Base-by-base conservation (phyloP, 495 filamentous ascomycete species). In the Lichenothelia convexa region DNA sequence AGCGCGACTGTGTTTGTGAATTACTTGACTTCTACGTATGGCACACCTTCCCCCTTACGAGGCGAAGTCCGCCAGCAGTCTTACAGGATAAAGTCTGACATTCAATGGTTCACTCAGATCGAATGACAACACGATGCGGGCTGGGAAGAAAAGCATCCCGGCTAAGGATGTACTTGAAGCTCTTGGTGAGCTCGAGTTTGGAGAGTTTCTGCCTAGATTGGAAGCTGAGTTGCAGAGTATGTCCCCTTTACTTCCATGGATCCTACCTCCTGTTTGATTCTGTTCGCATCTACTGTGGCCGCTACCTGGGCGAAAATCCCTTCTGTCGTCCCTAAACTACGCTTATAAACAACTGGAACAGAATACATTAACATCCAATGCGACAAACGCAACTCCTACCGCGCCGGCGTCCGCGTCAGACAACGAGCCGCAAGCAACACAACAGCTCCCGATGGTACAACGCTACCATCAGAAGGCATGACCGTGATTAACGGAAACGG, bases 1-100 rank as follows among this genome's bases (percentile, higher is more conserved):
- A 78, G 80, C 38, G 84, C 87, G 3, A 93, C 84, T 2, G 83
- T 97, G 0, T 97, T 97, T 53, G 73, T 95, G 21, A 94, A 73
- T 50, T 86, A 93, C 54, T 59, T 97, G 19, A 77, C 81, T 29
- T 70, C 75, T 42, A 67, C 76, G 86, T 95, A 75, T 38, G 76
- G 61, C n/a, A 23, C 21, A 40, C 22, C 42, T 26, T 18, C 18
- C 38, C 20, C 11, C 22, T 17, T 16, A 39, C 39, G 91, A 82
- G 20, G n/a, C n/a, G n/a, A n/a, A n/a, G n/a, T n/a, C n/a, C n/a
- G n/a, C n/a, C n/a, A n/a, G n/a, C n/a, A n/a, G n/a, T n/a, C n/a
- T n/a, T n/a, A n/a, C n/a, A n/a, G n/a, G n/a, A n/a, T n/a, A n/a
- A n/a, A n/a, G n/a, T n/a, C n/a, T n/a, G n/a, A n/a, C n/a, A n/a